Conservation (phyloP, 2,329 filamentous ascomycete species). For the Beauveria pseudobassiana region DNA sequence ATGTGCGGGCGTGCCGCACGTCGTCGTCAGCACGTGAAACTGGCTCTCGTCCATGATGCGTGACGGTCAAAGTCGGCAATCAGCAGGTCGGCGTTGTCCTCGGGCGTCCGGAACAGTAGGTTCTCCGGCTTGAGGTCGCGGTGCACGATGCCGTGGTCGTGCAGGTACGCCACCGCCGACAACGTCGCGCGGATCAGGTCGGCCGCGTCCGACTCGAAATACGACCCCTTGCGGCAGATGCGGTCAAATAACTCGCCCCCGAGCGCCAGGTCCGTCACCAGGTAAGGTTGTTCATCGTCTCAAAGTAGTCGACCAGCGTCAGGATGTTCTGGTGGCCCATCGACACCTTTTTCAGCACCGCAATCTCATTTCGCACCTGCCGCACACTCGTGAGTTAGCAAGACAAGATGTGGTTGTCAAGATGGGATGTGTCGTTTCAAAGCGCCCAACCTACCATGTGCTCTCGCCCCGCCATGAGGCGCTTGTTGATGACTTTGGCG, state of each 20-base stretch:
- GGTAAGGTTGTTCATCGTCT: constrained; percentile 99
- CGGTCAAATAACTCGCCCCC: constrained; percentile 97
- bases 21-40: constrained; percentile 95
- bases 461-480: constrained; percentile 92
- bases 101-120: constrained; percentile 88
- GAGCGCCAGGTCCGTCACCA: constrained; percentile 92
- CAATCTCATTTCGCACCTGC: constrained; percentile 94
- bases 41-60: constrained; percentile 99
- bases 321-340: constrained; percentile 99
- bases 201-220: constrained; percentile 95
- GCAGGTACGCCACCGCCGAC: constrained; percentile 95
- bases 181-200: constrained; percentile 91
- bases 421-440: background rate
- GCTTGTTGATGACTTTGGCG: constrained; percentile 98
- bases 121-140: constrained; percentile 98
- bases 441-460: constrained; percentile 67
- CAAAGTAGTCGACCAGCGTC: constrained; percentile 97
- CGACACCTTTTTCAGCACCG: constrained; percentile 93
- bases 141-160: constrained; percentile 98
- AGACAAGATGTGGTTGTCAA: background rate
- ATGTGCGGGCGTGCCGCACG: constrained; percentile 98
- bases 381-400: background rate
- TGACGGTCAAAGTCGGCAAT: constrained; percentile 93
- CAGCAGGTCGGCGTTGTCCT: constrained; percentile 93
- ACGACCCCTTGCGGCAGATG: constrained; percentile 96